Conservation (phyloP, 2,329 filamentous ascomycete genomes). For the Colletotrichum sp. region DNA sequence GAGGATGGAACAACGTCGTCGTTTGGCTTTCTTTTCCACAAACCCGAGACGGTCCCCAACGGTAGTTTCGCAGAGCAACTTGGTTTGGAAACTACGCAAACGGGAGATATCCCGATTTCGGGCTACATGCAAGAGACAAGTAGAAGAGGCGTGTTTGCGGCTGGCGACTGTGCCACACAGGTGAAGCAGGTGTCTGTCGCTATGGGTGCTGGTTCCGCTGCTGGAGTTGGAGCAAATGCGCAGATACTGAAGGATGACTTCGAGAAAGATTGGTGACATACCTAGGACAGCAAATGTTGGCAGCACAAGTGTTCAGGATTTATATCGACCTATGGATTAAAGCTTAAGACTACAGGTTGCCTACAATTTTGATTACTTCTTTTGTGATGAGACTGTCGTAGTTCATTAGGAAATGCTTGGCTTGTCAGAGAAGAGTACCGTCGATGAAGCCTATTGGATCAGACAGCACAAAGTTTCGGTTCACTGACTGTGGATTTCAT, state of each 20-base stretch:
- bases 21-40: not conserved
- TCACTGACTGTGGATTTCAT: not conserved
- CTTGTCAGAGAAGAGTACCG: rapidly evolving
- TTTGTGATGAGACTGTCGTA: rapidly evolving
- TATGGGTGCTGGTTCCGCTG: not conserved
- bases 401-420: not conserved
- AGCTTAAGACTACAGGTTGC: rapidly evolving
- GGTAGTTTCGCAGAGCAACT: not conserved
- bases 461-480: rapidly evolving
- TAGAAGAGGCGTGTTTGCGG: not conserved
- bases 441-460: not conserved
- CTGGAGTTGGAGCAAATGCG: not conserved
- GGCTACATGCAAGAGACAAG: not conserved
- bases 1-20: not conserved
- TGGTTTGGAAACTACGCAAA: not conserved
- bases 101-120: not conserved
- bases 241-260: not conserved
- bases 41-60: not conserved
- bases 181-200: not conserved
- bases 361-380: not conserved
- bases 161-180: not conserved
- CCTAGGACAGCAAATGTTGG: rapidly evolving
- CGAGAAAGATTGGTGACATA: not conserved
- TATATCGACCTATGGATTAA: rapidly evolving
- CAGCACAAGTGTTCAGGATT: rapidly evolving